A percentile compares a stretch with the other conserved stretches of the same genome.
Evolutionary conservation across 495 filamentous ascomycete genomes (phyloP).

Genomic region (Penicillium flavigenum): DNA sequence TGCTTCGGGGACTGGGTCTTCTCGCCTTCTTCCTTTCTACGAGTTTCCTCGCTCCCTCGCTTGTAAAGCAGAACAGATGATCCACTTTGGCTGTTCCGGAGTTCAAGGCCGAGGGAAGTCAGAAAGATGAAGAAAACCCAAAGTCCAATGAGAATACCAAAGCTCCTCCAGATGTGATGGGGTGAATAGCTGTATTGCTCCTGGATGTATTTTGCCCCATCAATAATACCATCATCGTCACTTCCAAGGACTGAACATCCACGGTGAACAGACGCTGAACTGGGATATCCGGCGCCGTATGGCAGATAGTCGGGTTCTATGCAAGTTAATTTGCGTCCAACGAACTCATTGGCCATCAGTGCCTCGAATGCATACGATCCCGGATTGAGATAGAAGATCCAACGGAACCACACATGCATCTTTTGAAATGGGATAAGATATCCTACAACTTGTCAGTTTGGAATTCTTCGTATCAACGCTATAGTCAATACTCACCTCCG

Average conservation of each 20-base stretch:
- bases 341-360: constrained; percentile 90
- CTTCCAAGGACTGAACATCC: constrained; percentile 72
- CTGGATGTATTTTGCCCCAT: constrained; percentile 63
- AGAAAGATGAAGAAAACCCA: constrained; percentile 67
- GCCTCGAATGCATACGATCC: constrained; percentile 84
- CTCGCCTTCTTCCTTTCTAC: constrained; percentile 30
- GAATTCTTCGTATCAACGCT: constrained; percentile 45
- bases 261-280: constrained; percentile 60
- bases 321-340: constrained; percentile 73
- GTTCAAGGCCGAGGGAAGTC: constrained; percentile 64
- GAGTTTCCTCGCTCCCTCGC: constrained; percentile 47
- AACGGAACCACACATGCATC: constrained; percentile 84
- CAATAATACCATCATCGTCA: constrained; percentile 53
- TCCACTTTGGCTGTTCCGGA: constrained; percentile 61
- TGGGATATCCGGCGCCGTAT: constrained; percentile 60
- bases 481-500: constrained; percentile 56
- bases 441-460: constrained; percentile 60
- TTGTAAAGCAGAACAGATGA: constrained; percentile 63
- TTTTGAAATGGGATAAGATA: constrained; percentile 74
- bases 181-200: constrained; percentile 62
- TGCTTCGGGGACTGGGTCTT: constrained; percentile 2
- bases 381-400: constrained; percentile 88
- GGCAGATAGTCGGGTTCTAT: constrained; percentile 62
- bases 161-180: constrained; percentile 70
- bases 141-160: constrained; percentile 77